Percentiles rank a stretch among this genome's conserved stretches.
phyloP scores from a whole-genome alignment of 2,329 filamentous ascomycete genomes.

The Rhinocladiella mackenziei region DNA sequence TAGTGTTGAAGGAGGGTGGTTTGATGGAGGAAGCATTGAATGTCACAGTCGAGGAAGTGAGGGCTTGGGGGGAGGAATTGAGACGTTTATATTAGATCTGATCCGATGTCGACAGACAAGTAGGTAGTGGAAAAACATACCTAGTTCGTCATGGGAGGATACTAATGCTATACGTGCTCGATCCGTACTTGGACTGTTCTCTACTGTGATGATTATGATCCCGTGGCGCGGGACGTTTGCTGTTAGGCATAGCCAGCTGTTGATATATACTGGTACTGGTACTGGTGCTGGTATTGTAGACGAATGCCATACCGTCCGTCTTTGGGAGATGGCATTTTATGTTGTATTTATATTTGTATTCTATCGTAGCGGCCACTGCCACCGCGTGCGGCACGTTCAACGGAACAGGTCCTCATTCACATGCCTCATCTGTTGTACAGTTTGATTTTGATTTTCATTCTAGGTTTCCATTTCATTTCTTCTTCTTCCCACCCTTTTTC shows the following conservation, averaged over 20 bases:
- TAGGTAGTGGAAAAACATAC: too few relatives aligned
- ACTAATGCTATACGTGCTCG: not conserved
- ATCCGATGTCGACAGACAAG: too few relatives aligned
- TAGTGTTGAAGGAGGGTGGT: slow-evolving; percentile 45
- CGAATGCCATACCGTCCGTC: too few relatives aligned
- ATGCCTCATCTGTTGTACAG: not conserved
- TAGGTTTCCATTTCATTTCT: not conserved
- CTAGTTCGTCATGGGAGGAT: too few relatives aligned
- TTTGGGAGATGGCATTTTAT: too few relatives aligned
- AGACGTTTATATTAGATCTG: slow-evolving; percentile 26
- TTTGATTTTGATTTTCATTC: not conserved
- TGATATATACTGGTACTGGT: too few relatives aligned
- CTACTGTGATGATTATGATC: not conserved
- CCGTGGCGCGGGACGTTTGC: not conserved
- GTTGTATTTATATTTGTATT: too few relatives aligned
- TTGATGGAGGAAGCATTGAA: slow-evolving; percentile 15
- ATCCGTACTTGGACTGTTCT: not conserved
- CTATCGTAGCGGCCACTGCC: too few relatives aligned
- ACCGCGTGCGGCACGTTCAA: too few relatives aligned
- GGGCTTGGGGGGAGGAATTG: slow-evolving; percentile 28
- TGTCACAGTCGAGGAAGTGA: slow-evolving; percentile 25
- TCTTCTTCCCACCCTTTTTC: not conserved
- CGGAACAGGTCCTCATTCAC: not conserved
- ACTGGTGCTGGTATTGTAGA: too few relatives aligned
- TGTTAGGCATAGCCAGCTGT: not conserved